These are phyloP conservation scores for Botrytis cinerea DNA, from an alignment of 2,329 filamentous ascomycete species.

Conservation along the genomic window DNA sequence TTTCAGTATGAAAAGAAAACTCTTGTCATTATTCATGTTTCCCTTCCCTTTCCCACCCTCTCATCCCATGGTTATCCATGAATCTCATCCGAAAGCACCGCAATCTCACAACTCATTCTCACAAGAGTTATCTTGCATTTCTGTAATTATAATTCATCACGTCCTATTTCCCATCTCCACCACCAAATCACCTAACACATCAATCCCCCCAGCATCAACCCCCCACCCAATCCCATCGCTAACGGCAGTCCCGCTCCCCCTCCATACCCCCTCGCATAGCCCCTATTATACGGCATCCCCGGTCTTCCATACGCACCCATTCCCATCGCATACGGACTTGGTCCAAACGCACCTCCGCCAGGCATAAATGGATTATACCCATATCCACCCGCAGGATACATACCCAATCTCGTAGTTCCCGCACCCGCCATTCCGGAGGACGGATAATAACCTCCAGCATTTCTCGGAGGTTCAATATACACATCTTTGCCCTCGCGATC, in stretches of 20 bases:
- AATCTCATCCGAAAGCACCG: not conserved
- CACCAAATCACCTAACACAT: conserved; percentile 33
- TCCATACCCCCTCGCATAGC: conserved; percentile 48
- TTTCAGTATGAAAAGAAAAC: not conserved
- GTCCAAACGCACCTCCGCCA: conserved; percentile 33
- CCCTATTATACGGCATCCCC: conserved; percentile 49
- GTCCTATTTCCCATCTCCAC: not conserved
- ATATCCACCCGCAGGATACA: conserved; percentile 39
- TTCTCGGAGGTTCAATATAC: conserved; percentile 57
- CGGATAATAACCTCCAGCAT: not conserved
- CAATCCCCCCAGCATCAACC: conserved; percentile 49
- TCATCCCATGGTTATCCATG: not conserved
- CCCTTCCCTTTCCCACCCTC: not conserved
- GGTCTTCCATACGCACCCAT: conserved; percentile 51
- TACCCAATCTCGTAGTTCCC: conserved; percentile 21
- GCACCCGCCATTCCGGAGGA: conserved; percentile 30
- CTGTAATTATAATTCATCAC: not conserved
- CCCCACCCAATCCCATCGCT: conserved; percentile 48
- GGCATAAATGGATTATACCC: conserved; percentile 50
- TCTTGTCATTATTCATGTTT: not conserved
- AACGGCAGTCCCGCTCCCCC: conserved; percentile 50
- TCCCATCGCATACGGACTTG: conserved; percentile 44
- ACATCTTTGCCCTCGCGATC: conserved; percentile 56
- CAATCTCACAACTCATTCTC: not conserved
- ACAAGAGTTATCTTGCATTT: not conserved